Base-by-base conservation (phyloP, 257 asterid species). In the Nicotiana benthamiana region DNA sequence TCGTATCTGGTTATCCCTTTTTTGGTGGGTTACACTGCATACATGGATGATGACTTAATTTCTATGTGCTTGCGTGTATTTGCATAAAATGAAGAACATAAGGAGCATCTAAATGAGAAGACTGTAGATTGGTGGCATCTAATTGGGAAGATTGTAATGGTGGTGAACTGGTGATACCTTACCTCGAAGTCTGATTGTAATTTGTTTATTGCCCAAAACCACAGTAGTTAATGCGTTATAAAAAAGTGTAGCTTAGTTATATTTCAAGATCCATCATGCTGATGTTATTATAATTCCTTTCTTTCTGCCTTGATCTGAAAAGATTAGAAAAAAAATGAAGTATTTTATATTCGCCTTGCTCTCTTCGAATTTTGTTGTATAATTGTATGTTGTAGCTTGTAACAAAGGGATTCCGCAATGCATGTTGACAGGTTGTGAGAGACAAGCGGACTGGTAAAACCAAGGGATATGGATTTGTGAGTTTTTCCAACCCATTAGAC, bases 371-470 rank as follows among this genome's bases (percentile, higher is more conserved):
- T 48, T 48, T 1, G 26, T 24, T 72, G 60, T 72, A 43, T 43
- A 5, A 72, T 6, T 46, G 15, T 72, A 48, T 24, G 24, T 27
- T 72, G 60, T 46, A 24, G 13, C 78, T 24, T 46, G 16, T 54
- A 46, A 17, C 34, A 15, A 61, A 24, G 51, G n/a, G 46, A 12
- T 65, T 18, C 63, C 34, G 40, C 12, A 13, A 68, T 64, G 40
- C 63, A 30, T 87, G 85, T 56, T 66, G 78, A 60, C 82, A 95
- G 98, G 99, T 95, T 85, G 94, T 95, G 81, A 87, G 99, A 81
- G 99, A 95, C 83, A 93, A 95, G 89, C 91, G 98, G 62, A 95
- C 99, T 48, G 99, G 99, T 76, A 95, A 95, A 85, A 95, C 99
- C 40, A 92, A 88, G 84, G 99, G 99, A 81, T 95, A 90, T 68